Conservation (phyloP, 306 rosid genomes). For the Rubus parviflorus region DNA sequence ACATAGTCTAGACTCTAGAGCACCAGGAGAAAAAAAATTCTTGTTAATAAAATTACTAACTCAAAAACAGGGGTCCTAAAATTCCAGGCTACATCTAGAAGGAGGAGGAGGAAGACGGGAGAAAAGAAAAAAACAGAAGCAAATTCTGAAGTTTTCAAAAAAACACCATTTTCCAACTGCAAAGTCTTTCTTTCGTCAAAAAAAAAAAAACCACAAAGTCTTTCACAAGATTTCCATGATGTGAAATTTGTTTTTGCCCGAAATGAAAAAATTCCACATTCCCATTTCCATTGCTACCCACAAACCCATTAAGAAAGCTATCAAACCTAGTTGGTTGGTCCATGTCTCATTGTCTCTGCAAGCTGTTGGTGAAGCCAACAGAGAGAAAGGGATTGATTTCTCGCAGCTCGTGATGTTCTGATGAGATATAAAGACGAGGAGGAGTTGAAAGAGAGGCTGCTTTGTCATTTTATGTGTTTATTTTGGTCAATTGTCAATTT, state of each 20-base stretch:
- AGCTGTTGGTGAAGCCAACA: constrained; percentile 32
- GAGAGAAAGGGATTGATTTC: constrained; percentile 35
- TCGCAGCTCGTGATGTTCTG: constrained; percentile 84
- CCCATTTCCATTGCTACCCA: background rate
- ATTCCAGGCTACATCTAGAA: background rate
- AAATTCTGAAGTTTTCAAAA: background rate
- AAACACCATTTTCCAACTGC: background rate
- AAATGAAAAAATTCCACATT: constrained; percentile 26
- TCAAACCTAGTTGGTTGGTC: constrained; percentile 38
- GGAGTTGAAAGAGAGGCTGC: constrained; percentile 9
- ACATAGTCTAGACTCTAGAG: background rate
- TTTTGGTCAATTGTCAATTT: constrained; percentile 41
- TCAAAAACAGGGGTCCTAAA: background rate
- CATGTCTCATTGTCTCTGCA: constrained; percentile 29
- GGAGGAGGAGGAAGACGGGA: background rate
- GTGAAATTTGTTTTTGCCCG: constrained; percentile 1
- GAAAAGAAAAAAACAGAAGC: background rate
- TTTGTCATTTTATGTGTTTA: constrained; percentile 34
- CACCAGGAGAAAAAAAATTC: background rate
- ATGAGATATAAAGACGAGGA: constrained; percentile 33
- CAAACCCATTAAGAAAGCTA: constrained; percentile 37
- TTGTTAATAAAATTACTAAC: background rate
- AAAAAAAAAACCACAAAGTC: too few species aligned
- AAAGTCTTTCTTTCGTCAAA: constrained; percentile 34
- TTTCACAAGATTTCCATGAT: constrained; percentile 21